Evolutionary conservation across 2,329 filamentous ascomycete species (phyloP), one percentile per base, ranked within the genome.

Genomic region (Aspergillus sp.): DNA sequence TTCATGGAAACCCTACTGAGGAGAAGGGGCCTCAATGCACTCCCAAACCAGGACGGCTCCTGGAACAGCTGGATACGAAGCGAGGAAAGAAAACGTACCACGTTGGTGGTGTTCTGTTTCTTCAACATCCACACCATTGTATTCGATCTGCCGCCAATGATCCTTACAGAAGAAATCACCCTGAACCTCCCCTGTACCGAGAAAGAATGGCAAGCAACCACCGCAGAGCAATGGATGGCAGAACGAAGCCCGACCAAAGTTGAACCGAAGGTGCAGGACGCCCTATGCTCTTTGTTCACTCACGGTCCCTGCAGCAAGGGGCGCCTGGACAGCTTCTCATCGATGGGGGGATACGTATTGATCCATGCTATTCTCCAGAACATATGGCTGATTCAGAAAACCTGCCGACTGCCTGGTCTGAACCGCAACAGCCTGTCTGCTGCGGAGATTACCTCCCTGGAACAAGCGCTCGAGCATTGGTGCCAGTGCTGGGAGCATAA

Each of bases 401-500:
- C 67, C 2, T 60, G 61, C 21, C 64, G 67, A 9, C 54, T 70
- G 0, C 60, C 60, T 0, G 54, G 62, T 1, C 60, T 61, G 1
- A 58, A 58, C 9, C 57, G 55, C 11, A 59, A 55, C 41, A 57
- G 63, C 2, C 45, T 65, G 25, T 63, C 64, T 0, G 57, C 64
- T 0, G 48, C 64, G 0, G 64, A 68, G 19, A 58, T 68, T 1
- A 51, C 62, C 1, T 55, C 63, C 0, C 50, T 68, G 6, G 67
- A 70, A 53, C 66, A 70, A 14, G 67, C 67, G 0, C 54, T 70
- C 1, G 67, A 70, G 51, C 61, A 64, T 5, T 70, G 67, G 67
- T 70, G 67, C 21, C 67, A 70, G 52, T 69, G 61, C 57, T 70
- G 67, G 67, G 67, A 70, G 23, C 67, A 61, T 19, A 70, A 70